Evolutionary conservation across 2,329 filamentous ascomycete genomes (phyloP), one percentile per base, ranked within the genome.

Genomic region (Alternaria solani): DNA sequence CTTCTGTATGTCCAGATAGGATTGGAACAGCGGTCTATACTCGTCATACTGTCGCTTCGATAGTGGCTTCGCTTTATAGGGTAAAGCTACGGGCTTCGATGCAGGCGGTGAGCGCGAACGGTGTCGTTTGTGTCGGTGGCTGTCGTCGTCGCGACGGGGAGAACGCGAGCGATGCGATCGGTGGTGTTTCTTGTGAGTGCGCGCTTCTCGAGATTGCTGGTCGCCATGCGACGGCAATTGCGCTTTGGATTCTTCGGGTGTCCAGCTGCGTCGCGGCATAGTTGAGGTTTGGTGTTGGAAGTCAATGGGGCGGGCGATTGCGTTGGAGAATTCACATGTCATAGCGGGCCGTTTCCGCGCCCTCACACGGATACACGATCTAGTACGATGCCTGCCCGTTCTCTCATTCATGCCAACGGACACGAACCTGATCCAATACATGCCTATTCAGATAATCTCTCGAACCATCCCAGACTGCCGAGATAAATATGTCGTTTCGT

Each of bases 1-100:
- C 80, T 97, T 97, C 78, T 98, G 94, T 34, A 97, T 86, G 69
- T 94, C 91, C 26, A 98, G 85, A 70, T 97, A 98, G 48, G 91
- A 87, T 16, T 89, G 91, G 64, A 97, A 92, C 60, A 97, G 82
- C 0, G 90, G 86, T 62, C 86, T 85, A 72, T 92, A 93, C 0
- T 80, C 70, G 1, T 81, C 78, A n/a, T 90, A 82, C 66, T 96
- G 91, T 54, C 85, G 83, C 72, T 91, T 94, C 7, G 85, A 86
- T 5, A 97, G 83, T 43, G 83, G 82, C 12, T 85, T 84, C 4
- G 91, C 88, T 52, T 85, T 82, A 70, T 88, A 89, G 0, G 93
- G 93, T 9, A 96, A 65, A 23, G 48, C 61, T 53, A 75, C 63
- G 6, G 73, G 63, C n/a, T 68, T 69, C 6, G 66, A 38, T 16